Base-by-base conservation (phyloP, 192 early-diverging fungal species). In the Coemansia pectinata region DNA sequence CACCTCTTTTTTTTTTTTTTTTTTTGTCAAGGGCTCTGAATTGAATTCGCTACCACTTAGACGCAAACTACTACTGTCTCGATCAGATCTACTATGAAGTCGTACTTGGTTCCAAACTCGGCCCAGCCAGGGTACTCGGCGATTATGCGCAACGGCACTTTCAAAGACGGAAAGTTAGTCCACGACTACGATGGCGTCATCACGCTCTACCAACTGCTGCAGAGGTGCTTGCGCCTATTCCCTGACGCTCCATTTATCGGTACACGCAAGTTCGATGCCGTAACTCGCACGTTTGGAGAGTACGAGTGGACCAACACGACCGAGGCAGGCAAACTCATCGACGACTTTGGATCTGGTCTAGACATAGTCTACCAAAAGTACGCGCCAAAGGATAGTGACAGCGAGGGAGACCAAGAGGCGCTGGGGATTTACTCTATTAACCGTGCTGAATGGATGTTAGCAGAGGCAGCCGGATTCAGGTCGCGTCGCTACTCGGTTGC, bases 351-450 rank as follows among this genome's bases (percentile, higher is more conserved):
- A 15, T 87, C 89, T 17, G 92, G 92, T 4, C 63, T 94, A 41
- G 70, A 90, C 67, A 81, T 86, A 47, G 69, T 90, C 39, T 87
- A 85, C 64, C 83, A 91, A 42, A 76, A 79, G 45, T 65, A 76
- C 41, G 70, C 44, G 10, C 47, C 67, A 17, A 59, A 34, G 36
- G 62, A 57, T 14, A n/a, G 29, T 10, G 29, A 2, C 7, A 45
- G n/a, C 19, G 38, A 45, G 36, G 17, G n/a, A 2, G 36, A 17
- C 9, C 76, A 81, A 71, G 85, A 75, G 41, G 62, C 85, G 2
- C 50, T 93, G 27, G 93, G 90, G 6, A 83, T 96, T 34, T 94
- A 92, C 86, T 79, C 92, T 6, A 84, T 87, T 73, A 94, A 94
- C 78, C 79, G 91, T 6, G 83, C 88, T 5, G 91, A 93, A 55